Evolutionary conservation across 768 basidiomycete species (phyloP).

Genomic region (Coprinopsis cinerea): DNA sequence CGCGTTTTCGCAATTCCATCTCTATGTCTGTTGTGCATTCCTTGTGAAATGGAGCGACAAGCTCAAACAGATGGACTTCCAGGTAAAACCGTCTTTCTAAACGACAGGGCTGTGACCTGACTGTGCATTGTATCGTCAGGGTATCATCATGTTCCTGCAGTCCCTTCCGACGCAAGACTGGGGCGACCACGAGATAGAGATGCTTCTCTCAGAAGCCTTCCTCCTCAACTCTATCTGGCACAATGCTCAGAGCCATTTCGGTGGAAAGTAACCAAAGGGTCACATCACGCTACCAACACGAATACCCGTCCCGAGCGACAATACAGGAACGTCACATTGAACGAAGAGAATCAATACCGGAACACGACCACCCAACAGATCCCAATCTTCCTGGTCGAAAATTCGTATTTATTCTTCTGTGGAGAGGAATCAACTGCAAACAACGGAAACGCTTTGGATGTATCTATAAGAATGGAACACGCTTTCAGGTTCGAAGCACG

Average conservation of each 20-base stretch:
- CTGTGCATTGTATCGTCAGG: conserved; percentile 43
- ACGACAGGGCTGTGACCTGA: neutral
- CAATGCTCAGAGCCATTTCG: conserved; percentile 86
- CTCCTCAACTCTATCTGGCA: conserved; percentile 91
- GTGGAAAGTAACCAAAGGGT: conserved; percentile 50
- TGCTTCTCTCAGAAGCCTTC: conserved; percentile 94
- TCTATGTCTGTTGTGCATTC: conserved; percentile 98
- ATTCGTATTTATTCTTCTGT: no score
- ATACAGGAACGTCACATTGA: no score
- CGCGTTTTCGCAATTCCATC: conserved; percentile 97
- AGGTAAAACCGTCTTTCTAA: conserved; percentile 46
- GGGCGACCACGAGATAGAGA: conserved; percentile 93
- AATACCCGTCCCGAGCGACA: no score
- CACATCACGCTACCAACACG: no score
- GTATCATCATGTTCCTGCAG: conserved; percentile 98
- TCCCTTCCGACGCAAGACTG: conserved; percentile 88
- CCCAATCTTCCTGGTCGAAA: no score
- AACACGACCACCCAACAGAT: no score
- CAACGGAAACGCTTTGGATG: no score
- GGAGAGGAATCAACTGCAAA: no score
- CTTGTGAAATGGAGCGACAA: conserved; percentile 94
- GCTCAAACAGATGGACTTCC: conserved; percentile 95
- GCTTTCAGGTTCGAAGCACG: no score
- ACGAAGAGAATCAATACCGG: no score
- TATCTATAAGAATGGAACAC: no score